Base-by-base conservation (phyloP, 2,329 filamentous ascomycete species). In the Microsporum ferrugineum region DNA sequence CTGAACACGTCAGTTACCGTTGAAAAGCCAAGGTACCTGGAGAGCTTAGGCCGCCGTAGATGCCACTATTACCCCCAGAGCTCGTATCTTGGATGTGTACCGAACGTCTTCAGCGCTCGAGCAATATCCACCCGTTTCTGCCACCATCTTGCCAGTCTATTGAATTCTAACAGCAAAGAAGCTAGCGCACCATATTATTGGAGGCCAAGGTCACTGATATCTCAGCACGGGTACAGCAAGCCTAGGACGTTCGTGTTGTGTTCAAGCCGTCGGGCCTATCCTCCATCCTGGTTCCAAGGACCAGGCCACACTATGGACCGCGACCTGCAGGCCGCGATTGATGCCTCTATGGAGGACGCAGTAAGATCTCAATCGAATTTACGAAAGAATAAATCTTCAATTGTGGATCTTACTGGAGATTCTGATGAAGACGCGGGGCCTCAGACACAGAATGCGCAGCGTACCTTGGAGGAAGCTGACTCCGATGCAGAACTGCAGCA, bases 401-500 rank as follows among this genome's bases (percentile, higher is more conserved):
- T 64, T 51, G 61, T 64, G 33, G 63, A 64, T 34, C 63, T 64
- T 17, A 64, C 61, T 41, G 38, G 10, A 33, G 63, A 64, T 36
- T 60, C 60, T 10, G 60, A 64, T 58, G 61, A 33, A 23, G 5
- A 17, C 31, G 23, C 31, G 8, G 8, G 51, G 31, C 58, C 58
- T 14, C 27, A 4, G 14, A 6, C 8, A 3, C 6, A n/a, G 43
- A 34, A 53, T 8, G 31, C 3, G n/a, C 14, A 34, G 29, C 23
- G 12, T 14, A n/a, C 12, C 17, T 12, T 17, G 10, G 51, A 60
- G n/a, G 34, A 55, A 8, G 56, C n/a, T 23, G 36, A 43, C 31
- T 23, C 59, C 17, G 64, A 64, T 39, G 47, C 59, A 27, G 65
- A 67, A 2, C 29, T 69, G 31, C 60, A 63, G 56, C 57, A 55